Conservation (phyloP, 1,284 basidiomycete genomes). For the Schizopora paradoxa region DNA sequence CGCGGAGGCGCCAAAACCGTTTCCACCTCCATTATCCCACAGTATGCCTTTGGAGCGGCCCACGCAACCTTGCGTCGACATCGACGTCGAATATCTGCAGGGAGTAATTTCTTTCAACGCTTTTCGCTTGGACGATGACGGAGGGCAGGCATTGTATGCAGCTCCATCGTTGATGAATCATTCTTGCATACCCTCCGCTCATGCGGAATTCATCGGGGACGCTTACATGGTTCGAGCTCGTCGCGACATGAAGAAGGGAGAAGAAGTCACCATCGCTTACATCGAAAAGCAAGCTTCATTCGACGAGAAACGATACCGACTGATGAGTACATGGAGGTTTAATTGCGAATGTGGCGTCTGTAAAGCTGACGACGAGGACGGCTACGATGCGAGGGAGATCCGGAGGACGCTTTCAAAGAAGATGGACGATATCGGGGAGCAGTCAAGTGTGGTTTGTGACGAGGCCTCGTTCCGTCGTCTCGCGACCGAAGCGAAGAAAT, state of each 20-base stretch:
- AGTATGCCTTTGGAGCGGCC: not conserved
- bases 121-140: not conserved
- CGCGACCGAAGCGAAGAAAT: too few species aligned
- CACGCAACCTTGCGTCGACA: not conserved
- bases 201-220: conserved; percentile 11
- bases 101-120: conserved; percentile 5
- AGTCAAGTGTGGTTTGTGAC: too few species aligned
- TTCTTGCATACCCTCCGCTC: conserved; percentile 10
- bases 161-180: conserved; percentile 18
- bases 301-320: not conserved
- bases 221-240: conserved; percentile 13
- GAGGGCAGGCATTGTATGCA: conserved; percentile 8
- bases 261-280: conserved; percentile 16
- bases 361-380: too few species aligned
- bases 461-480: too few species aligned
- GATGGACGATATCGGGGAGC: too few species aligned
- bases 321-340: conserved; percentile 5
- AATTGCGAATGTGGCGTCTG: conserved; percentile 3
- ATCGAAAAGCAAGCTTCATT: not conserved
- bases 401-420: too few species aligned
- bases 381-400: too few species aligned
- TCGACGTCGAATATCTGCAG: conserved; percentile 11
- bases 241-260: conserved; percentile 2
- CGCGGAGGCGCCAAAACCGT: not conserved
- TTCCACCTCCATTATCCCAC: conserved; percentile 1